Evolutionary conservation across 140 eudicot species (phyloP).

Genomic region (Bidens hawaiensis): DNA sequence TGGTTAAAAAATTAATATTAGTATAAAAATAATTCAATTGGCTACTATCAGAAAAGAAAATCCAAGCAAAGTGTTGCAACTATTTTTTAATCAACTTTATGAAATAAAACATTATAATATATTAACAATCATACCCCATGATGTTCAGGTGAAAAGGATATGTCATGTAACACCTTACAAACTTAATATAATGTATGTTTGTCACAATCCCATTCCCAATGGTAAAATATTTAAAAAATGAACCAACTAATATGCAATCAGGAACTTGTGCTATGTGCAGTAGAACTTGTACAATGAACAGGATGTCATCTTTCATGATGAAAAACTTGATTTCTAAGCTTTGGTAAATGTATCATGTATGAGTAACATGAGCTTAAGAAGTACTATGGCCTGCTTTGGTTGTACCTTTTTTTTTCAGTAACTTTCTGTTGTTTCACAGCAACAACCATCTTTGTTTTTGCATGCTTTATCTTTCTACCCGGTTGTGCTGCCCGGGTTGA

Average conservation of each 20-base stretch:
- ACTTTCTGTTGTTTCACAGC: constrained; percentile 11
- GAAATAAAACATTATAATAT: neutral
- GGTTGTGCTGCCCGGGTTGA: neutral
- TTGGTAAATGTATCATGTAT: neutral
- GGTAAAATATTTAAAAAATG: neutral
- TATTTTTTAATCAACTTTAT: constrained; percentile 29
- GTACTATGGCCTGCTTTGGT: constrained; percentile 23
- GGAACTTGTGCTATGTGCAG: constrained; percentile 1
- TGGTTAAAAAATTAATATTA: neutral
- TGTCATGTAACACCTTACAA: constrained; percentile 32
- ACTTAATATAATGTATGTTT: constrained; percentile 6
- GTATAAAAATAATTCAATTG: neutral
- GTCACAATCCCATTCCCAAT: neutral
- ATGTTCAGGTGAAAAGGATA: constrained; percentile 38
- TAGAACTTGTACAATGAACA: constrained; percentile 10
- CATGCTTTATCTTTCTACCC: neutral
- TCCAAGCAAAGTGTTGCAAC: constrained; percentile 20
- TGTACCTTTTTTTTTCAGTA: constrained; percentile 18
- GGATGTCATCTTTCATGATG: neutral
- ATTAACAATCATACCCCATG: constrained; percentile 22
- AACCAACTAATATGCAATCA: neutral
- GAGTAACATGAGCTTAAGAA: constrained; percentile 7
- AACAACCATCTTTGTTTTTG: constrained; percentile 17
- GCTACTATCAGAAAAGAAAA: constrained; percentile 24
- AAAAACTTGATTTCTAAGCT: constrained; percentile 8